A percentile compares a stretch with the other conserved stretches of the same genome.
These are phyloP conservation scores for Penicillium brevicompactum DNA, from an alignment of 2,329 filamentous ascomycete genomes.

Conservation along the genomic window DNA sequence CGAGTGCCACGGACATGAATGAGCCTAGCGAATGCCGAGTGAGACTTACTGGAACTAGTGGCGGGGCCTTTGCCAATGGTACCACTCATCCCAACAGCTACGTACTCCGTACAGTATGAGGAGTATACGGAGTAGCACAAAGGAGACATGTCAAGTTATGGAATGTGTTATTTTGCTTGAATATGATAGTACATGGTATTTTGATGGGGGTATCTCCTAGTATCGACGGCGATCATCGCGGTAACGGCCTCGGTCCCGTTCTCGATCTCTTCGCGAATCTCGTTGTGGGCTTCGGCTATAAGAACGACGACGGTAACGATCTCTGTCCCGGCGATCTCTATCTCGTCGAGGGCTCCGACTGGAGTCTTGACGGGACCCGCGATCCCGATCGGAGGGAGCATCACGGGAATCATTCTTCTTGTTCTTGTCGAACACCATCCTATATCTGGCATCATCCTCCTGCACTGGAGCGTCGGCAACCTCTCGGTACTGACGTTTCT, in stretches of 20 bases:
- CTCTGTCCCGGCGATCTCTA: constrained; percentile 26
- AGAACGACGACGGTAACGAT: constrained; percentile 43
- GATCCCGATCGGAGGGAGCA: constrained; percentile 48
- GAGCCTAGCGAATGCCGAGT: constrained; percentile 10
- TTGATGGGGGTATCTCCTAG: constrained; percentile 14
- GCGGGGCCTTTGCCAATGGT: constrained; percentile 12
- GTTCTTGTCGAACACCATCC: constrained; percentile 75
- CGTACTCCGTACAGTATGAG: background rate
- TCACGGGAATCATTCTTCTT: constrained; percentile 16
- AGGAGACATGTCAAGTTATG: background rate
- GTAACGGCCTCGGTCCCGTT: constrained; percentile 41
- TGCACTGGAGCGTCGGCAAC: constrained; percentile 53
- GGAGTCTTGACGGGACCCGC: constrained; percentile 30
- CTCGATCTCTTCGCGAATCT: constrained; percentile 29
- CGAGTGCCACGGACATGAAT: constrained; percentile 6
- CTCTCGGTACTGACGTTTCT: constrained; percentile 85
- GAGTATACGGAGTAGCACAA: background rate
- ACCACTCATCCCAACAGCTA: background rate
- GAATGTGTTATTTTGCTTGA: background rate
- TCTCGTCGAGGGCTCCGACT: constrained; percentile 32
- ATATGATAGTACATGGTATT: background rate
- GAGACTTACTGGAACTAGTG: constrained; percentile 22
- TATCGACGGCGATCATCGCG: constrained; percentile 25
- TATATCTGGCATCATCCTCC: constrained; percentile 62
- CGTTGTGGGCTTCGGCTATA: constrained; percentile 31